These are phyloP conservation scores for Triadica sebifera DNA, from an alignment of 345 rosid genomes.

Conservation along the genomic window DNA sequence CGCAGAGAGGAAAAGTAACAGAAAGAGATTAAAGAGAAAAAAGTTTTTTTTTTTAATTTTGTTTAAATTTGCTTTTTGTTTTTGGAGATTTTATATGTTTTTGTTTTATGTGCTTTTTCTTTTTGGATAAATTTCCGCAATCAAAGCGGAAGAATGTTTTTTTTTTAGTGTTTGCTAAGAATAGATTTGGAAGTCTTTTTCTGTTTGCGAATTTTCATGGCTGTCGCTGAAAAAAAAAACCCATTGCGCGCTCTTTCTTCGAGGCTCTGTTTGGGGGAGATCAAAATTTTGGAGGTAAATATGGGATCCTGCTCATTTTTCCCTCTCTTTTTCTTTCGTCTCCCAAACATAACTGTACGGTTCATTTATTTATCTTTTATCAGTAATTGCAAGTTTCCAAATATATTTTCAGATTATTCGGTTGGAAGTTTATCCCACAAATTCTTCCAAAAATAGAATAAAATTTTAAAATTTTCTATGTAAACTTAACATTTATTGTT, in stretches of 20 bases:
- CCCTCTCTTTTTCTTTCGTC: constrained; percentile 9
- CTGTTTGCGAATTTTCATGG: constrained; percentile 52
- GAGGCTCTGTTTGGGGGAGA: too few relatives aligned
- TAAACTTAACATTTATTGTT: too few relatives aligned
- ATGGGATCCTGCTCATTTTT: not conserved
- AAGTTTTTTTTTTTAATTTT: too few relatives aligned
- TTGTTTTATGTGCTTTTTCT: not conserved
- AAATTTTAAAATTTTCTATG: too few relatives aligned
- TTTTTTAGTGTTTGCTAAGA: not conserved
- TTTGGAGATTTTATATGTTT: constrained; percentile 20
- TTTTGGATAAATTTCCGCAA: constrained; percentile 11
- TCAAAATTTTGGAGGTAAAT: too few relatives aligned
- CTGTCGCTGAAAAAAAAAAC: constrained; percentile 27
- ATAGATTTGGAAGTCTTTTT: not conserved
- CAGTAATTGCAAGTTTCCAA: too few relatives aligned
- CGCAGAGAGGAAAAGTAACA: not conserved
- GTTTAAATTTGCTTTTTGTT: not conserved
- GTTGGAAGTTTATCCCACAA: too few relatives aligned
- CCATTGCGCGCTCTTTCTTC: not conserved
- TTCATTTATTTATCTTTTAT: not conserved
- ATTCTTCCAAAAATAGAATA: too few relatives aligned
- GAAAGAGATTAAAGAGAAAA: constrained; percentile 7
- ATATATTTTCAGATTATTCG: too few relatives aligned
- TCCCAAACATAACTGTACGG: too few relatives aligned
- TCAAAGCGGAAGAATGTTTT: not conserved